Evolutionary conservation across 2,329 filamentous ascomycete genomes (phyloP).

Genomic region (Neurospora sp.): DNA sequence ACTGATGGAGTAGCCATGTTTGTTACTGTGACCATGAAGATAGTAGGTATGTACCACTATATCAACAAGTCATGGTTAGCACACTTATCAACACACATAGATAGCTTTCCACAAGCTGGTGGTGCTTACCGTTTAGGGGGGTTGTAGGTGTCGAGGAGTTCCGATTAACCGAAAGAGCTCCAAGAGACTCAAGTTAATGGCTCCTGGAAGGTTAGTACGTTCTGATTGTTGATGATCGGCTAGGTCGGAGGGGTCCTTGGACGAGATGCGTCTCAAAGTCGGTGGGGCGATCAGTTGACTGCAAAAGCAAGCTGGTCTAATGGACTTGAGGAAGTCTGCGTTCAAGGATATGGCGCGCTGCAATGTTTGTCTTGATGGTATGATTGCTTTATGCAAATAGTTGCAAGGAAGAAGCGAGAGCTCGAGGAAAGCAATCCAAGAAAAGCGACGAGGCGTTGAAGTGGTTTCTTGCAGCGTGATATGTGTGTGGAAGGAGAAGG

Average conservation of each 20-base stretch:
- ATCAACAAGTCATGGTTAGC: neutral
- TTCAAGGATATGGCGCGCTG: constrained; percentile 9
- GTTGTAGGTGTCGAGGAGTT: constrained; percentile 23
- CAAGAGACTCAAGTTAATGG: constrained; percentile 51
- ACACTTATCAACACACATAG: neutral
- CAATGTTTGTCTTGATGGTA: constrained; percentile 11
- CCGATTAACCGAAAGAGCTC: constrained; percentile 39
- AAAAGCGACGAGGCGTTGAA: constrained; percentile 10
- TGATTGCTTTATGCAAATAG: constrained; percentile 9
- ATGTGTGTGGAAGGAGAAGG: neutral
- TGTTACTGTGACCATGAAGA: constrained; percentile 23
- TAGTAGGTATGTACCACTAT: constrained; percentile 5
- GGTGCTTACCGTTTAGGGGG: neutral
- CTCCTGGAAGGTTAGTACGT: constrained; percentile 44
- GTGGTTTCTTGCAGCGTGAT: neutral
- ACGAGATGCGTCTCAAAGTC: constrained; percentile 33
- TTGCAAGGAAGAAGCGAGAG: constrained; percentile 17
- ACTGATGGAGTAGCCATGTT: constrained; percentile 74
- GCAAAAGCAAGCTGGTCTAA: constrained; percentile 34
- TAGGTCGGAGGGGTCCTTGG: constrained; percentile 32
- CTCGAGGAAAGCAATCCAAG: constrained; percentile 12
- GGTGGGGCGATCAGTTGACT: constrained; percentile 38
- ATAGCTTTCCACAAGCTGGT: neutral
- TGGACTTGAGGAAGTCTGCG: constrained; percentile 27
- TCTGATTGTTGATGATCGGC: constrained; percentile 34